These are phyloP conservation scores for Kluyveromyces marxianus DNA, from an alignment of 1,139 yeast species.

Conservation along the genomic window DNA sequence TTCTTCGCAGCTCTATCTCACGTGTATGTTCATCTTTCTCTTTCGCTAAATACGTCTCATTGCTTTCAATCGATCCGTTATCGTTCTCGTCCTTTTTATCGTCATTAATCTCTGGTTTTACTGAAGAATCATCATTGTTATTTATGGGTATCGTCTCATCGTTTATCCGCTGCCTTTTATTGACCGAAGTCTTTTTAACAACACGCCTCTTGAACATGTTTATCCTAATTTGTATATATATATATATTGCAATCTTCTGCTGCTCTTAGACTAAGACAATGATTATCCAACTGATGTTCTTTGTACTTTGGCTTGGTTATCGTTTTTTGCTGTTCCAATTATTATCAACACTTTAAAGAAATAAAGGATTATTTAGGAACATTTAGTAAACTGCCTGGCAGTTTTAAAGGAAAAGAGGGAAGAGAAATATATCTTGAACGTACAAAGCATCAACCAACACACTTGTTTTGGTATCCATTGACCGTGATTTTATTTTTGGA, in stretches of 20 bases:
- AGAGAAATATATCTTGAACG: too few relatives aligned
- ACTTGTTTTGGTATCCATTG: too few relatives aligned
- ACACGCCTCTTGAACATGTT: conserved; percentile 29
- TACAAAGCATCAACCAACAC: too few relatives aligned
- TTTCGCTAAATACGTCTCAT: not conserved
- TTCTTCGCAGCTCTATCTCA: conserved; percentile 4
- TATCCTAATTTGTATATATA: not conserved
- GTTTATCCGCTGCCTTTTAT: conserved; percentile 4
- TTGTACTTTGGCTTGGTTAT: not conserved
- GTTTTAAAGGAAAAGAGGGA: too few relatives aligned
- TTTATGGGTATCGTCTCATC: not conserved
- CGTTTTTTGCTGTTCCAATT: not conserved
- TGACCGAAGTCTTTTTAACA: conserved; percentile 11
- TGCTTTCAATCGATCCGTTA: not conserved
- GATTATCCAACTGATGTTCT: not conserved
- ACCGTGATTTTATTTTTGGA: too few relatives aligned
- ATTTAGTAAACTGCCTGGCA: too few relatives aligned
- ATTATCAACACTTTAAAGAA: too few relatives aligned
- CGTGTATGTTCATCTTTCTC: not conserved
- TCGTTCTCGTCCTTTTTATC: not conserved
- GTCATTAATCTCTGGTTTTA: not conserved
- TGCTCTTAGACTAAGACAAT: too few relatives aligned
- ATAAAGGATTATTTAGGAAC: too few relatives aligned
- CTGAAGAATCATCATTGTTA: too few relatives aligned
- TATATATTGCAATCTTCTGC: too few relatives aligned